Percentiles rank a stretch among this genome's conserved stretches.
These are phyloP conservation scores for Diversispora eburnea DNA, from an alignment of 192 early-diverging fungal genomes.

Conservation along the genomic window DNA sequence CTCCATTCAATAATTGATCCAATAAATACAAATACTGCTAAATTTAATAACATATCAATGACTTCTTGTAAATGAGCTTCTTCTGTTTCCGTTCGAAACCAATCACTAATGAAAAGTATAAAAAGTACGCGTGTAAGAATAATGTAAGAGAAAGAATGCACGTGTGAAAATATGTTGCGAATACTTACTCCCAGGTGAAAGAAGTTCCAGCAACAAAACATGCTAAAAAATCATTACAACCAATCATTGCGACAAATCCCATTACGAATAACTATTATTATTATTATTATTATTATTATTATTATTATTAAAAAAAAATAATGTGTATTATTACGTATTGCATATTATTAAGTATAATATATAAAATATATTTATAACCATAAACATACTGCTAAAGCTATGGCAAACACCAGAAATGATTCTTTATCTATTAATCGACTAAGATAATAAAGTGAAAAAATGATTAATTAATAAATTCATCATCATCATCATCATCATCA, in stretches of 20 bases:
- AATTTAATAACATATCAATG: conserved; percentile 82
- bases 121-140: not conserved
- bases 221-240: conserved; percentile 71
- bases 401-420: conserved; percentile 75
- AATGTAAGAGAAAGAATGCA: not conserved
- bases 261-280: conserved; percentile 47
- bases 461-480: not conserved
- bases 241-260: conserved; percentile 69
- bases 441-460: conserved; percentile 14
- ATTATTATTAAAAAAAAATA: not conserved
- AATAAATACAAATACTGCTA: conserved; percentile 71
- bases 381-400: conserved; percentile 65
- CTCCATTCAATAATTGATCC: not conserved
- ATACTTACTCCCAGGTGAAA: conserved; percentile 75
- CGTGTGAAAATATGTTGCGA: conserved; percentile 1
- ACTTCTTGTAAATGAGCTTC: conserved; percentile 87
- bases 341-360: not conserved
- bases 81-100: conserved; percentile 80
- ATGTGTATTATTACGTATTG: not conserved
- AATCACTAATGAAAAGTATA: conserved; percentile 47
- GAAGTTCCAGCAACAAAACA: conserved; percentile 77
- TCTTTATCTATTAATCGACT: conserved; percentile 84
- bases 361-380: not conserved
- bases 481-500: not conserved
- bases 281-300: conserved; percentile 5